A percentile compares a stretch with the other conserved stretches of the same genome.
Evolutionary conservation across 306 rosid genomes (phyloP).

Genomic region (Phaseolus lunatus): DNA sequence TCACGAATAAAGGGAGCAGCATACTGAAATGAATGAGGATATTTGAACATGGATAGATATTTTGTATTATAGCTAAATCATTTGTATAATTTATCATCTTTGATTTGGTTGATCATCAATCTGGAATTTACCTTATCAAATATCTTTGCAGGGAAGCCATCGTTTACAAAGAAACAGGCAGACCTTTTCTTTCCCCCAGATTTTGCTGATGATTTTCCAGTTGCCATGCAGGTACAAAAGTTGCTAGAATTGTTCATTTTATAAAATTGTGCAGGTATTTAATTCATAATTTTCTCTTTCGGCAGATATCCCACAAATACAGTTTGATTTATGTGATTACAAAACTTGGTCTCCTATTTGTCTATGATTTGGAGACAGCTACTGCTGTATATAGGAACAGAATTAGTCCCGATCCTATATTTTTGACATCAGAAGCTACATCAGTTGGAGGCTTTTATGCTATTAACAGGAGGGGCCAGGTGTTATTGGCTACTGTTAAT

Average conservation of each 20-base stretch:
- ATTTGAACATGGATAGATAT: constrained; percentile 15
- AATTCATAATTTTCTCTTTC: constrained; percentile 37
- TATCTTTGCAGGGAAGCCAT: constrained; percentile 81
- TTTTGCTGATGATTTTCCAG: constrained; percentile 98
- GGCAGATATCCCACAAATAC: constrained; percentile 96
- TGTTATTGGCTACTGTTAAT: constrained; percentile 95
- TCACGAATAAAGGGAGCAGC: constrained; percentile 24
- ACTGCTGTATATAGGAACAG: constrained; percentile 97
- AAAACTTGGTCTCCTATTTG: constrained; percentile 98
- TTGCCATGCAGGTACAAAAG: constrained; percentile 90
- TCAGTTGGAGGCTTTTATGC: constrained; percentile 95
- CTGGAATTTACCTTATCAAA: constrained; percentile 34
- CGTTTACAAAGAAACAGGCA: constrained; percentile 97
- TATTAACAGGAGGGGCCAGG: constrained; percentile 95
- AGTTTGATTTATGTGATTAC: constrained; percentile 96
- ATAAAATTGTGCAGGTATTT: constrained; percentile 32
- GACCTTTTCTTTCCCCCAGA: constrained; percentile 99
- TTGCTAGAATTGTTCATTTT: constrained; percentile 34
- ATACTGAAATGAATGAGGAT: constrained; percentile 21
- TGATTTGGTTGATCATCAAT: constrained; percentile 36
- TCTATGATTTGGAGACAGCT: constrained; percentile 98
- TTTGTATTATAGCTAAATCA: constrained; percentile 31
- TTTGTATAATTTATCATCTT: constrained; percentile 20
- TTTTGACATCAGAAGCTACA: constrained; percentile 96
- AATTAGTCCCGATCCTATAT: constrained; percentile 98